Base-by-base conservation (phyloP, 2,329 filamentous ascomycete genomes). In the Fusarium sp. region DNA sequence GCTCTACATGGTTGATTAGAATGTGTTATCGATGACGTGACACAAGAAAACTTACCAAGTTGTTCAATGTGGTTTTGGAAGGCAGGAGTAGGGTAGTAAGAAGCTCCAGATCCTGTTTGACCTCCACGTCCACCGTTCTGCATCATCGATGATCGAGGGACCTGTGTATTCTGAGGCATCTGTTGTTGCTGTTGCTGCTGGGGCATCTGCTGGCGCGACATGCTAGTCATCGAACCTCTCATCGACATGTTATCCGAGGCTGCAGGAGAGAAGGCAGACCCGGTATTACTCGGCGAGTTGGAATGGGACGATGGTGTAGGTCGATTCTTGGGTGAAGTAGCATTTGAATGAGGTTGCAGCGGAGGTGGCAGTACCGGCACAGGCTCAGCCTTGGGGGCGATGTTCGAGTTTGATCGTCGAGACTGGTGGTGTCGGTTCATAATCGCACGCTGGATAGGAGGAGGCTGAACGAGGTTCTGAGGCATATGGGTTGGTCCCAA, bases 41-140 rank as follows among this genome's bases (percentile, higher is more conserved):
- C 26, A 6, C 5, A 2, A 28, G 48, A 48, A 28, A 13, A 79
- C 95, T 93, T 94, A 93, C 96, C 96, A 83, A 98, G 90, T 87
- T 98, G 94, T 83, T 97, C 94, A 84, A 97, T 95, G 83, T 98
- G 96, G 82, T 93, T 96, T 81, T 97, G 94, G 84, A 97, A 98
- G 5, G 86, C 85, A 24, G 94, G 93, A 66, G 94, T 93, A 56
- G 93, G 91, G 81, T 97, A 98, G 84, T 93, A 97, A 60, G 87
- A 81, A 55, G 86, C 82, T 69, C 84, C 79, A 51, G 84, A 80
- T 74, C 82, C 82, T 70, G 83, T 79, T 75, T 83, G 80, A 49
- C 80, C 81, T 78, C 79, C 80, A 66, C 81, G 76, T 73, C 83
- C 69, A 58, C 79, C 79, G 41, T 79, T 58, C 31, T 84, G 83